Evolutionary conservation across 768 basidiomycete genomes (phyloP), one percentile per base, ranked within the genome.

Genomic region (Mycena belliarum): DNA sequence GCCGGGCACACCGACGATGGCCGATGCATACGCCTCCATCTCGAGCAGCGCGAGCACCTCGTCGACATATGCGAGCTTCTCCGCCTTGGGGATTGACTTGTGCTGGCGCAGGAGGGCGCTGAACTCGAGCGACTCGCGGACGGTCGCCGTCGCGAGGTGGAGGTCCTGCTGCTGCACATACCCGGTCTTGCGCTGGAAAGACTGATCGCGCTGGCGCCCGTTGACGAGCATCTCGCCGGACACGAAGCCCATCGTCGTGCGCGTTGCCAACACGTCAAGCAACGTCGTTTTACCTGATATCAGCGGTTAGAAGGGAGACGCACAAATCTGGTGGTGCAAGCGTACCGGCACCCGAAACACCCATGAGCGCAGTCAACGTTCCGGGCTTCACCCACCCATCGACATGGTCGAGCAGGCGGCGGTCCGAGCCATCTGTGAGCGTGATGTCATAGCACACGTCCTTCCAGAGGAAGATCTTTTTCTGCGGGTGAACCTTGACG

Each of bases 311-410:
- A 12, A 32, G 29, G 29, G 29, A 32, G 29, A n/a, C n/a, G n/a
- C n/a, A n/a, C 29, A 32, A 12, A 32, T 12, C 6, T 12, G 12
- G 7, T 32, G 29, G 29, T 6, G 23, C 41, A 48, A n/a, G n/a
- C 52, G 25, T 4, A 60, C 59, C 59, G 6, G 59, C 59, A 3
- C 59, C 59, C 8, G 59, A 47, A 33, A 60, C 59, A 14, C 59
- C 59, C 80, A 83, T 81, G 18, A 83, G 70, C 3, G 82, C 81
- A 0, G 79, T 81, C 33, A 81, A 67, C 23, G 75, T 80, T 1
- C 82, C 82, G 2, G 83, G 81, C 41, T 74, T 74, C 51, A 81
- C 78, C 60, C 77, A 82, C 7, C 81, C 80, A 41, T 74, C 76
- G 18, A 82, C 74, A 48, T 77, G 67, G 63, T 81, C 73, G 24